Conservation (phyloP, 192 early-diverging fungal species). For the Phycomyces nitens region DNA sequence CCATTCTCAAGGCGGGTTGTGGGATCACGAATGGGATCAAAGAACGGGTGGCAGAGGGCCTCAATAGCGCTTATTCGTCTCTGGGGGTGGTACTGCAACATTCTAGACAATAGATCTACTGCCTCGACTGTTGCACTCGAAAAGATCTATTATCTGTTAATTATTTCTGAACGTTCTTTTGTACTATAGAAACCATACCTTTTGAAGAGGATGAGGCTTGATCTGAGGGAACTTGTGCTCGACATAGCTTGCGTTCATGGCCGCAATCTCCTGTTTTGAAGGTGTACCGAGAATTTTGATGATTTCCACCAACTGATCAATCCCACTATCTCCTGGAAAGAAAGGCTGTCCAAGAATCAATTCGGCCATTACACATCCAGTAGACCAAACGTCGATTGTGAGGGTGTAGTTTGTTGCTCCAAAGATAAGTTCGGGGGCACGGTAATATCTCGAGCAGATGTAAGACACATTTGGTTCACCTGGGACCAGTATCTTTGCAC, state of each 20-base stretch:
- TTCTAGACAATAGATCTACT: constrained; percentile 74
- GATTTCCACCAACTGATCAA: constrained; percentile 99
- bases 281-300: constrained; percentile 98
- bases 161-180: no score
- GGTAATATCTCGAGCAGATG: constrained; percentile 97
- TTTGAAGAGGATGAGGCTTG: constrained; percentile 84
- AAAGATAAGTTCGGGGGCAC: constrained; percentile 96
- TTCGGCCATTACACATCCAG: constrained; percentile 96
- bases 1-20: constrained; percentile 80
- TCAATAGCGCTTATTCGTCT: constrained; percentile 84
- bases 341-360: constrained; percentile 90
- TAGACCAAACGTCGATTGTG: constrained; percentile 91
- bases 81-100: constrained; percentile 90
- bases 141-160: constrained; percentile 60
- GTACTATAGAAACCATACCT: constrained; percentile 61
- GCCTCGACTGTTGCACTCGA: constrained; percentile 67
- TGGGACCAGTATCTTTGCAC: constrained; percentile 92
- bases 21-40: constrained; percentile 90
- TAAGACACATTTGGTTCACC: constrained; percentile 98
- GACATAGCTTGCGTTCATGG: constrained; percentile 98
- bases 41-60: constrained; percentile 92
- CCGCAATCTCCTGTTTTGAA: constrained; percentile 91
- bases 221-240: constrained; percentile 99
- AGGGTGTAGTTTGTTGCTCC: constrained; percentile 91
- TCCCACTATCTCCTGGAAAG: constrained; percentile 94